Evolutionary conservation across 2,329 filamentous ascomycete genomes (phyloP).

Genomic region (Ascochyta koolunga): DNA sequence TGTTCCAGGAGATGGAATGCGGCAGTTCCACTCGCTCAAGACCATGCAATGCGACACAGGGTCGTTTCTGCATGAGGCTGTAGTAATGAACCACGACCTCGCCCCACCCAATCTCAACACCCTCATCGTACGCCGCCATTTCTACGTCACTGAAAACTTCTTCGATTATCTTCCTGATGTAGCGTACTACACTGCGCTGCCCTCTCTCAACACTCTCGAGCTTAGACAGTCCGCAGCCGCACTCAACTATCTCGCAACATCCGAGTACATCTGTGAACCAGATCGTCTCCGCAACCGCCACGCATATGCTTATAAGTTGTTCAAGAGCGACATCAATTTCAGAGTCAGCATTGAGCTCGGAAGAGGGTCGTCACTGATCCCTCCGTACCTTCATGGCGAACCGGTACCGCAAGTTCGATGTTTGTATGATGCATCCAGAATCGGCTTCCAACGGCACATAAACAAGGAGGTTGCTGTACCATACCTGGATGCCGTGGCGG

Average conservation of each 20-base stretch:
- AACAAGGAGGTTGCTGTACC: not conserved
- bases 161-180: slow-evolving; percentile 38
- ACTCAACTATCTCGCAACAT: slow-evolving; percentile 10
- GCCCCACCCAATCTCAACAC: slow-evolving; percentile 39
- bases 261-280: slow-evolving; percentile 31
- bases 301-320: slow-evolving; percentile 33
- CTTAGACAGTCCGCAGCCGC: slow-evolving; percentile 31
- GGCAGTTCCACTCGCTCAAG: slow-evolving; percentile 37
- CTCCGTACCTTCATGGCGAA: slow-evolving; percentile 43
- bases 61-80: slow-evolving; percentile 39
- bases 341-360: slow-evolving; percentile 36
- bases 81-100: slow-evolving; percentile 33
- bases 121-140: slow-evolving; percentile 34
- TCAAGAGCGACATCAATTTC: slow-evolving; percentile 34
- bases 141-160: slow-evolving; percentile 26
- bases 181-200: slow-evolving; percentile 31
- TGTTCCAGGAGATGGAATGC: slow-evolving; percentile 35
- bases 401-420: slow-evolving; percentile 26
- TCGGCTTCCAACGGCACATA: slow-evolving; percentile 36
- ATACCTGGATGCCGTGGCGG: not conserved
- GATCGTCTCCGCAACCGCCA: slow-evolving; percentile 37
- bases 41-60: slow-evolving; percentile 37
- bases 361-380: slow-evolving; percentile 29
- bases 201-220: slow-evolving; percentile 36
- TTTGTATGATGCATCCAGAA: slow-evolving; percentile 55